A percentile compares a stretch with the other conserved stretches of the same genome.
These are phyloP conservation scores for Ophiostoma sp. DNA, from an alignment of 2,329 filamentous ascomycete species.

Conservation along the genomic window DNA sequence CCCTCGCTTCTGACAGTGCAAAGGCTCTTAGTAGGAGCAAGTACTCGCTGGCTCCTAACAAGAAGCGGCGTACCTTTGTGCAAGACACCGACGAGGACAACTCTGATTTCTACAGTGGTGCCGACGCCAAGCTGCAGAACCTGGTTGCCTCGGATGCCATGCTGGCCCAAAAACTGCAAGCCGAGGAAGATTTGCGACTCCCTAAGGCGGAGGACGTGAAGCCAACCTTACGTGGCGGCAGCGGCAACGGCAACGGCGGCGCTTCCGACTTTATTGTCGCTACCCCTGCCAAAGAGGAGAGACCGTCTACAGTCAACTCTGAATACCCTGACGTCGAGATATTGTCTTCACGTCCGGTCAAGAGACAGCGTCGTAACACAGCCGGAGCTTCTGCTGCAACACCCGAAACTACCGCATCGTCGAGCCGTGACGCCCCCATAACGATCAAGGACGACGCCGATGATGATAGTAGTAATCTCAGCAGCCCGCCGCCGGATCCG, in stretches of 20 bases:
- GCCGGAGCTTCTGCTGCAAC: background rate
- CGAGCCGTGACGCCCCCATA: background rate
- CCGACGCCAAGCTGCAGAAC: background rate
- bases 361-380: background rate
- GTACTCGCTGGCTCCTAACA: slow-evolving; percentile 45
- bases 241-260: background rate
- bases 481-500: slow-evolving; percentile 4
- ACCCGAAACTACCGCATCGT: background rate
- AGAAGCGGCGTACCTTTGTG: slow-evolving; percentile 39
- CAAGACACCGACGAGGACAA: slow-evolving; percentile 41
- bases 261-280: background rate
- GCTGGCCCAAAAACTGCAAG: slow-evolving; percentile 58
- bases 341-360: slow-evolving; percentile 17
- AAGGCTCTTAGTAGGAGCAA: slow-evolving; percentile 50
- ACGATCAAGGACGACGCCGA: slow-evolving; percentile 5
- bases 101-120: slow-evolving; percentile 7
- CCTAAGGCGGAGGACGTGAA: background rate
- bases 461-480: slow-evolving; percentile 7
- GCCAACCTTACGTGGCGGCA: background rate
- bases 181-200: slow-evolving; percentile 41
- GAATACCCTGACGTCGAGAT: slow-evolving; percentile 5
- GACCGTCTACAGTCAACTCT: background rate
- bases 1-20: slow-evolving; percentile 49
- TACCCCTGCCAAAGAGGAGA: background rate
- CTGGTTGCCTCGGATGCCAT: slow-evolving; percentile 45